These are phyloP conservation scores for Cladorrhinum sp. DNA, from an alignment of 2,329 filamentous ascomycete genomes.

Conservation along the genomic window DNA sequence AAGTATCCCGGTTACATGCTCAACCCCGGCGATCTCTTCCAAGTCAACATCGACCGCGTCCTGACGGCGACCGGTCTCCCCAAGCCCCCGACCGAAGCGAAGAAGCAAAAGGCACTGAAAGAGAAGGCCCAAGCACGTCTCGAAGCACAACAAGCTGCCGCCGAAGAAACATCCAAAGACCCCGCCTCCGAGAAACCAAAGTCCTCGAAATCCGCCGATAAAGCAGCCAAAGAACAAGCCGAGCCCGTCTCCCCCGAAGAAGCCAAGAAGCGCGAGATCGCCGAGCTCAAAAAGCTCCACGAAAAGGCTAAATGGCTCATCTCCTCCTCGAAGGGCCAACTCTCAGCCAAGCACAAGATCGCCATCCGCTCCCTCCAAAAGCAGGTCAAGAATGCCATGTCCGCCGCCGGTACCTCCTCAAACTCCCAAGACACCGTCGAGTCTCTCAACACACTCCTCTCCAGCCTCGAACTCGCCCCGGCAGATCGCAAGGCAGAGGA, in stretches of 20 bases:
- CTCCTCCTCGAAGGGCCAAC: constrained; percentile 29
- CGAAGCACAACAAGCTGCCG: constrained; percentile 22
- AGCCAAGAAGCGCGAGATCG: constrained; percentile 35
- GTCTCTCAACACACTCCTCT: constrained; percentile 51
- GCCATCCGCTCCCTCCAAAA: constrained; percentile 70
- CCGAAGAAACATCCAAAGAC: constrained; percentile 24
- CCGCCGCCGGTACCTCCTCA: constrained; percentile 42
- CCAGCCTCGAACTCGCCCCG: constrained; percentile 31
- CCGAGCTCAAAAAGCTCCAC: constrained; percentile 47
- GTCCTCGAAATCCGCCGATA: constrained; percentile 13
- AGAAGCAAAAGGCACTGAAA: constrained; percentile 39
- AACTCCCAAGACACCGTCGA: constrained; percentile 47
- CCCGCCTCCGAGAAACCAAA: constrained; percentile 18
- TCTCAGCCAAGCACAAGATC: constrained; percentile 71
- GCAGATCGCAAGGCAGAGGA: constrained; percentile 40
- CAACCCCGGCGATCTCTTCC: constrained; percentile 98
- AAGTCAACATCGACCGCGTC: constrained; percentile 85
- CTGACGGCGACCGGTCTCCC: constrained; percentile 76
- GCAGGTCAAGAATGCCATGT: constrained; percentile 61
- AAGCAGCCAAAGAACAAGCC: constrained; percentile 21
- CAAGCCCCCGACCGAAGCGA: constrained; percentile 35
- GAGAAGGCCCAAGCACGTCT: constrained; percentile 13
- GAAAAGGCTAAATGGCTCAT: constrained; percentile 29
- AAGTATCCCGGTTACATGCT: constrained; percentile 85
- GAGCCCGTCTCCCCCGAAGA: constrained; percentile 30